These are phyloP conservation scores for Phoma herbarum DNA, from an alignment of 2,329 filamentous ascomycete species.

Conservation along the genomic window DNA sequence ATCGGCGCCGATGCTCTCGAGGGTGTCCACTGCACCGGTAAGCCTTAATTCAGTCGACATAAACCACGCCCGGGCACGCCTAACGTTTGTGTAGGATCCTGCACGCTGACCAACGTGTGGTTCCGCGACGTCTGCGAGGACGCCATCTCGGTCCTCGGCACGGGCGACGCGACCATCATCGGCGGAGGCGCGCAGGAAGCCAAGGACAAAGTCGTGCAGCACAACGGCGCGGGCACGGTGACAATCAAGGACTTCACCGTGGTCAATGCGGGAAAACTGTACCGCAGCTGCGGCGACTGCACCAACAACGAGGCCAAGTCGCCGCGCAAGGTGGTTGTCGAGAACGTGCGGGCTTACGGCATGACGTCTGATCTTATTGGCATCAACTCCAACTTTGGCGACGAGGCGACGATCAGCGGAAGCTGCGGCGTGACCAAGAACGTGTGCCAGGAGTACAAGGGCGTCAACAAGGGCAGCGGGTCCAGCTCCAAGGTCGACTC, in stretches of 20 bases:
- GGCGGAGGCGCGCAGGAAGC: slow-evolving; percentile 47
- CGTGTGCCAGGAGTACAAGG: slow-evolving; percentile 38
- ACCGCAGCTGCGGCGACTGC: slow-evolving; percentile 58
- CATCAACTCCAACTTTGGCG: slow-evolving; percentile 60
- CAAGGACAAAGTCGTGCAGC: slow-evolving; percentile 50
- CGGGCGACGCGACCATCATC: slow-evolving; percentile 45
- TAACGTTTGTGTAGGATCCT: slow-evolving; percentile 48
- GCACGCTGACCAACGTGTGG: slow-evolving; percentile 52
- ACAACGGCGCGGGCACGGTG: slow-evolving; percentile 45
- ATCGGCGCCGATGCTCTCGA: slow-evolving; percentile 61
- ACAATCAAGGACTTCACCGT: slow-evolving; percentile 53
- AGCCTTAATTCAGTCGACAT: slow-evolving; percentile 32
- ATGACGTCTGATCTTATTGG: slow-evolving; percentile 54
- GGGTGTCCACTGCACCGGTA: slow-evolving; percentile 61
- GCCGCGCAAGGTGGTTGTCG: slow-evolving; percentile 54
- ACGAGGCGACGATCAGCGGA: slow-evolving; percentile 56
- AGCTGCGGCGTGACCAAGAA: slow-evolving; percentile 41
- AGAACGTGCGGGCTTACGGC: slow-evolving; percentile 52
- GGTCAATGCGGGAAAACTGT: slow-evolving; percentile 59
- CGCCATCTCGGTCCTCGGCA: slow-evolving; percentile 40
- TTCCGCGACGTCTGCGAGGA: slow-evolving; percentile 48
- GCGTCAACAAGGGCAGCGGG: slow-evolving; percentile 33
- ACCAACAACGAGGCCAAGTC: slow-evolving; percentile 56
- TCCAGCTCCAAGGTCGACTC: slow-evolving; percentile 27
- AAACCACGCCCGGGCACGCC: neutral